Base-by-base conservation (phyloP, 2,329 filamentous ascomycete genomes). In the Ceratocystis papillata region DNA sequence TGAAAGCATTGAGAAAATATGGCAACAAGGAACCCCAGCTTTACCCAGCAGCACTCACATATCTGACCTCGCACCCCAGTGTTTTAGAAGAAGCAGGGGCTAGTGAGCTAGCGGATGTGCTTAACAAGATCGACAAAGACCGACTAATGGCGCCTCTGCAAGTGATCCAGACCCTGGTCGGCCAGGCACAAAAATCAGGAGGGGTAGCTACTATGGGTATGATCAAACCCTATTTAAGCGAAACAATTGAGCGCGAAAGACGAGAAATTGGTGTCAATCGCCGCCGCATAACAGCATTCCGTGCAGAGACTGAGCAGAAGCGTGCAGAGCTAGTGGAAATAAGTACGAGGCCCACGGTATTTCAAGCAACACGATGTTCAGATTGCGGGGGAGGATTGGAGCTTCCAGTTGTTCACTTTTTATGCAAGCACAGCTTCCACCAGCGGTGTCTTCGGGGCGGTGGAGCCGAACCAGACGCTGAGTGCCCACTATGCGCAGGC, bases 341-440 rank as follows among this genome's bases (percentile, higher is more conserved):
- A 0, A 83, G 82, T 6, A 82, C 81, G 7, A 93, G 95, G 72
- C 92, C 94, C 0, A 86, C 87, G 22, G 88, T 95, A 0, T 97
- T 99, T 79, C 90, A 95, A 74, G 87, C 91, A 0, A 92, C 91
- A 44, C 84, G 94, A 63, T 99, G 94, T 74, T 87, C 88, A 33
- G 86, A 88, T 63, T 99, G 94, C 74, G 85, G 85, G 17, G 83
- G 85, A 46, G 81, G 84, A 30, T 80, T 97, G 20, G 92, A 96
- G 70, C 79, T 97, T 12, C 94, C 94, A 0, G 89, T 87, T 0
- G 92, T 99, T 61, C 94, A 99, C 74, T 99, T 99, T 74, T 77
- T 99, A 69, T 99, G 94, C 79, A 96, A 96, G 75, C 94, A 99
- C 75, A 92, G 87, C 68, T 99, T 96, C 79, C 94, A 99, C 74